Percentiles rank a stretch among this genome's conserved stretches.
Evolutionary conservation across 2,329 filamentous ascomycete species (phyloP).

Genomic region (Alternaria postmessia): DNA sequence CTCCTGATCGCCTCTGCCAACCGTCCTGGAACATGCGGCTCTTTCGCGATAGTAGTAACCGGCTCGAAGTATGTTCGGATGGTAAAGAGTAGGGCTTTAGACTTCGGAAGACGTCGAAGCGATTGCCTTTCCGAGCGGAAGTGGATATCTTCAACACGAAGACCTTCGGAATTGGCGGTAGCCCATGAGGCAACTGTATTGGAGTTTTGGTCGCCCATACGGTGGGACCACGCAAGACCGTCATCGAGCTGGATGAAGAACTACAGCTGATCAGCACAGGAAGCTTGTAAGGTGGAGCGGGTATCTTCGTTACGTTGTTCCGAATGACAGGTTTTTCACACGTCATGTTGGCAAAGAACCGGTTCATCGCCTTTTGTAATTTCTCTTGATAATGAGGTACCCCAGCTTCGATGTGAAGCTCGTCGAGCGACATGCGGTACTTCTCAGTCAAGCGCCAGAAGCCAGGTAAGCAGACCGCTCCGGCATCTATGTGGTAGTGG

Average conservation of each 20-base stretch:
- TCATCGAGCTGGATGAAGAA: constrained; percentile 8
- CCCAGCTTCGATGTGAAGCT: constrained; percentile 5
- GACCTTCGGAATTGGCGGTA: constrained; percentile 1
- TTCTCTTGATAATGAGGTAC: constrained; percentile 6
- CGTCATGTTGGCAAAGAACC: constrained; percentile 3
- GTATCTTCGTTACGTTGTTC: not conserved
- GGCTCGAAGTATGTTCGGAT: constrained; percentile 8
- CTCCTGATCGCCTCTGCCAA: not conserved
- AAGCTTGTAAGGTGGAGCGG: not conserved
- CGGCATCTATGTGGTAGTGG: constrained; percentile 7
- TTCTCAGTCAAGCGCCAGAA: constrained; percentile 7
- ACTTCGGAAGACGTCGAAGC: constrained; percentile 2
- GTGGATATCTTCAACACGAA: constrained; percentile 5
- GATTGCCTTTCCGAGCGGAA: constrained; percentile 3
- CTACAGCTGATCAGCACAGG: not conserved
- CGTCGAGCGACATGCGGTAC: constrained; percentile 6
- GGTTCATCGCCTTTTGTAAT: constrained; percentile 8
- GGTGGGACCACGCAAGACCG: constrained; percentile 5
- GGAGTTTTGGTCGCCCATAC: constrained; percentile 6
- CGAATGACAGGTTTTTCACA: constrained; percentile 4
- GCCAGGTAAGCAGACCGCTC: constrained; percentile 3
- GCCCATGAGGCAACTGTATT: constrained; percentile 3
- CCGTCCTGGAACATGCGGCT: constrained; percentile 6
- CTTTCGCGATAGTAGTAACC: constrained; percentile 1
- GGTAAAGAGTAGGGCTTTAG: constrained; percentile 1